Evolutionary conservation across 176 grass and related monocot species (phyloP).

Genomic region (Juncus inflexus): DNA sequence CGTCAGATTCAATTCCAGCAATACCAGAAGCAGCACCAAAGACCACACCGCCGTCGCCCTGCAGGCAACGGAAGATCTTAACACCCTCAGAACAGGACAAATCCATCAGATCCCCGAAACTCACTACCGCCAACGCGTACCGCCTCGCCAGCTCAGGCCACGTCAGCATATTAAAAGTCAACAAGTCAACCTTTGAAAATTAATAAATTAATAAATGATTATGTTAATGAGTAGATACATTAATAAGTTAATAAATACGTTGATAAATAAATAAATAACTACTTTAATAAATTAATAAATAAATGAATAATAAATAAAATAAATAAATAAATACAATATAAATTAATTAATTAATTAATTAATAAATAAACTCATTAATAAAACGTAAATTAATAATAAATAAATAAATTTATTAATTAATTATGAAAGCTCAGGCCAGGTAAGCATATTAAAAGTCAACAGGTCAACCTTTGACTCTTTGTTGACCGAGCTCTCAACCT

Average conservation of each 20-base stretch:
- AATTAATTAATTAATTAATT: no score
- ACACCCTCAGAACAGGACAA: constrained; percentile 79
- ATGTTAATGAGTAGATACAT: no score
- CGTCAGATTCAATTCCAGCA: constrained; percentile 88
- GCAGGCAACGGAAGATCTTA: constrained; percentile 86
- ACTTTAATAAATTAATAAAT: no score
- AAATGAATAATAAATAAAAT: no score
- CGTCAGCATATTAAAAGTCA: constrained; percentile 80
- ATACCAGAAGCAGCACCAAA: constrained; percentile 85
- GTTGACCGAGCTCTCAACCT: constrained; percentile 51
- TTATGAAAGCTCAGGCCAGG: constrained; percentile 69
- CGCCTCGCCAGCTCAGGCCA: constrained; percentile 94
- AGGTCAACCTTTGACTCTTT: constrained; percentile 72
- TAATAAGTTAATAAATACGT: no score
- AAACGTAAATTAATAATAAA: no score
- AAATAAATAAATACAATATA: no score
- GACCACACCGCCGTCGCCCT: constrained; percentile 86
- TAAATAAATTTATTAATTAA: no score
- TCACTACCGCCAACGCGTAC: constrained; percentile 76
- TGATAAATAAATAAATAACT: no score
- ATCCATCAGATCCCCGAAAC: constrained; percentile 74
- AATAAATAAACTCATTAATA: no score
- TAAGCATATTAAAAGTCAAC: constrained; percentile 77
- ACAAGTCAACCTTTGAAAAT: constrained; percentile 37
- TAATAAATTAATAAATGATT: no score